Evolutionary conservation across 2,329 filamentous ascomycete genomes (phyloP), one percentile per base, ranked within the genome.

Genomic region (Didymella arachidicola): DNA sequence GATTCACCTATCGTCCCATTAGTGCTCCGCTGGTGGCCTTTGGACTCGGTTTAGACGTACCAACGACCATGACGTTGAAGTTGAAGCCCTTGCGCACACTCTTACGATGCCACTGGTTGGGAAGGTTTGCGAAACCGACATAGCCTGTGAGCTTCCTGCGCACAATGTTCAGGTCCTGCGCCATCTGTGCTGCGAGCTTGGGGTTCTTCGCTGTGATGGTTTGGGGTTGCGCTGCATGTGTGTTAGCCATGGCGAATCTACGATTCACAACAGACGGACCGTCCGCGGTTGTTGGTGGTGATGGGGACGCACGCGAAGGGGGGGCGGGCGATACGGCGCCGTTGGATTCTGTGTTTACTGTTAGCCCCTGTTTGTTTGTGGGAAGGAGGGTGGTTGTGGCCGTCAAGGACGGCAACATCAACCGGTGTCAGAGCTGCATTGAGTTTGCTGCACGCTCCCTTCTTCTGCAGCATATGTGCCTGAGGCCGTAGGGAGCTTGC

Each of bases 1-100:
- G 95, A 99, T 89, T 99, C 95, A 87, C 95, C 95, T 98, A 69
- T 22, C 14, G 25, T 18, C 44, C 51, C 39, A 56, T 72, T 64
- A 73, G 65, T 53, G 47, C 18, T n/a, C 19, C 30, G 30, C n/a
- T 38, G 32, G 34, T 36, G 45, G 27, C 14, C 32, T 12, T 2
- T 14, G 19, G 30, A 16, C 16, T n/a, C 19, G 27, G 47, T 51
- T 53, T 39, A 55, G 34, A 89, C 93, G 77, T 85, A 98, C 95
- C 95, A 81, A 99, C 95, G 81, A 99, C 95, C 95, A 99, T 99
- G 71, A 99, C 95, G 79, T 99, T 99, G 86, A 99, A 99, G 87
- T 98, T 99, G 87, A 99, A 99, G 63, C 95, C 95, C 83, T 99
- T 99, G 78, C 95, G 92, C 75, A 99, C 95, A 87, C 93, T 97